Percentiles rank a stretch among this genome's conserved stretches.
Conservation (phyloP, 306 rosid genomes). For the Erythrophleum fordii region DNA sequence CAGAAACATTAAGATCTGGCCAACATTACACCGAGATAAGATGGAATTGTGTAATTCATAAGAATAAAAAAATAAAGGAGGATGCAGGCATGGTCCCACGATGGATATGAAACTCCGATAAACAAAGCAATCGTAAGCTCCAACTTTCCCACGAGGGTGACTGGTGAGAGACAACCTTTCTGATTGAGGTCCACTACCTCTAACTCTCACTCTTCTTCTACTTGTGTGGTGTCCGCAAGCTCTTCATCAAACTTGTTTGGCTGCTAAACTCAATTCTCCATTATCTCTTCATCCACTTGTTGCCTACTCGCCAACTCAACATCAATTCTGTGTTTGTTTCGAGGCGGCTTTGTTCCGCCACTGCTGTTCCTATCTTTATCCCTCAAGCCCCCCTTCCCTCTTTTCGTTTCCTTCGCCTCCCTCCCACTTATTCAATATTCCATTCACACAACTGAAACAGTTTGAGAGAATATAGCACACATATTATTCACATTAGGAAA, state of each 20-base stretch:
- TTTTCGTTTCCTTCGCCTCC: too few species aligned
- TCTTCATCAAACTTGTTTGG: conserved; percentile 47
- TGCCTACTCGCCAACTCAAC: background rate
- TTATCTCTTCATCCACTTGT: conserved; percentile 6
- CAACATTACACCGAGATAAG: background rate
- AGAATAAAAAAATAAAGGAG: background rate
- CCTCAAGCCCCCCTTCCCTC: background rate
- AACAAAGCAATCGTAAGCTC: conserved; percentile 35
- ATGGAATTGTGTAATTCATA: background rate
- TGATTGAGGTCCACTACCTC: conserved; percentile 48
- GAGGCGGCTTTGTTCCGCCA: background rate
- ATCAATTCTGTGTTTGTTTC: background rate
- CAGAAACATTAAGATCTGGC: conserved; percentile 7
- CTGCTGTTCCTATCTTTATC: background rate
- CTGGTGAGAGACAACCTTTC: conserved; percentile 38
- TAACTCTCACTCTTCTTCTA: conserved; percentile 11
- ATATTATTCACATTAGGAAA: background rate
- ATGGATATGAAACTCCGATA: background rate
- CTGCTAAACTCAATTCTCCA: background rate
- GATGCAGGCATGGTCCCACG: background rate
- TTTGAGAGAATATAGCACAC: background rate
- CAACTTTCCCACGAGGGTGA: conserved; percentile 46
- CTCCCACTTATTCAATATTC: background rate
- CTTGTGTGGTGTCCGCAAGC: conserved; percentile 58
- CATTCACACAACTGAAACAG: background rate